Conservation (phyloP, 2,329 filamentous ascomycete species). For the Furcasterigmium sp. region DNA sequence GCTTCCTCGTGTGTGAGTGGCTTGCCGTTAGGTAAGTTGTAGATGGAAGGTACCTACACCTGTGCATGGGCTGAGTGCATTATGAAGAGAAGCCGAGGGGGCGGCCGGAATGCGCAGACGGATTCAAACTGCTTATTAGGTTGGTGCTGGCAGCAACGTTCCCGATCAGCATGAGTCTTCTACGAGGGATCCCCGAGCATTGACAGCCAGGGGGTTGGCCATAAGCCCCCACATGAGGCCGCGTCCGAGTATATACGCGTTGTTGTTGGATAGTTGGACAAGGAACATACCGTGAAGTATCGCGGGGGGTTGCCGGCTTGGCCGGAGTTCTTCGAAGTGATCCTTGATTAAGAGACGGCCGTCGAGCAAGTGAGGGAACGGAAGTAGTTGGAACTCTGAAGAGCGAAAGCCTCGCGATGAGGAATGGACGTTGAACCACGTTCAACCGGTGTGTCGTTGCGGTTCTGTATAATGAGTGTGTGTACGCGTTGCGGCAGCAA, state of each 20-base stretch:
- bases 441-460: not conserved
- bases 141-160: conserved; percentile 25
- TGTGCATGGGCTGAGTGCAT: conserved; percentile 49
- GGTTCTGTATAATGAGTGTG: conserved; percentile 32
- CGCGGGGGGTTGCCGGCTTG: not conserved
- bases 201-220: conserved; percentile 20
- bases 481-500: conserved; percentile 30
- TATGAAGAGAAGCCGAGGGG: conserved; percentile 28
- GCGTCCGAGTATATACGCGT: conserved; percentile 27
- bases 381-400: not conserved
- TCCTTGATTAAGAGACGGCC: too few relatives aligned
- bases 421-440: conserved; percentile 12
- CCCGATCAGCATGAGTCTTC: conserved; percentile 32
- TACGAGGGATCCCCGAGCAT: conserved; percentile 18
- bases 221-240: conserved; percentile 21
- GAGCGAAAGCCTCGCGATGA: conserved; percentile 27
- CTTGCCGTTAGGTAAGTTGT: conserved; percentile 1
- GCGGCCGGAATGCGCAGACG: conserved; percentile 24
- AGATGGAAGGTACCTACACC: conserved; percentile 38
- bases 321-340: not conserved
- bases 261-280: not conserved
- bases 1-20: conserved; percentile 35
- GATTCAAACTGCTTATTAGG: conserved; percentile 28
- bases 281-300: conserved; percentile 25
- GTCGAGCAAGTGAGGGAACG: not conserved